A percentile compares a stretch with the other conserved stretches of the same genome.
Conservation (phyloP, 345 rosid genomes). For the Dipteronia sinensis region DNA sequence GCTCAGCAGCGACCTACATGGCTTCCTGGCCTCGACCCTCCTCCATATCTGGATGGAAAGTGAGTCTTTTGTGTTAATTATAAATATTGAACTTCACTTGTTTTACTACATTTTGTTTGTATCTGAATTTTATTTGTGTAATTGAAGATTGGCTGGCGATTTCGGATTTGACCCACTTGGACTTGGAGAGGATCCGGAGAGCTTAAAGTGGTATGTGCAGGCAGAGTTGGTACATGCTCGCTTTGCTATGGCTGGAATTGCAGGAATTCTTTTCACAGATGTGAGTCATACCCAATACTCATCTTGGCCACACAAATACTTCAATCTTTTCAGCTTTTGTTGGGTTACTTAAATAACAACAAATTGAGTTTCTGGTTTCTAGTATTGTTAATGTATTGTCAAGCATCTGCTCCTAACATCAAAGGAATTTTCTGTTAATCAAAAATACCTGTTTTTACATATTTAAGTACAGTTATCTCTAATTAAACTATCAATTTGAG, state of each 20-base stretch:
- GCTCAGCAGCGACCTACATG: slow-evolving; percentile 84
- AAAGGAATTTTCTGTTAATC: neutral
- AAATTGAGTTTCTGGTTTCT: neutral
- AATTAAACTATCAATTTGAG: neutral
- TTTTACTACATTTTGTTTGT: slow-evolving; percentile 3
- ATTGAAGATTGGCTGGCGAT: slow-evolving; percentile 72
- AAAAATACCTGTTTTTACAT: neutral
- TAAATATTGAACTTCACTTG: neutral
- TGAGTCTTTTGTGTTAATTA: slow-evolving; percentile 34
- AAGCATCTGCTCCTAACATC: neutral
- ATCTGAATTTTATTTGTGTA: neutral
- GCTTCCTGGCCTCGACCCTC: slow-evolving; percentile 94
- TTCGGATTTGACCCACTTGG: slow-evolving; percentile 95
- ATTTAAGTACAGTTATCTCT: neutral
- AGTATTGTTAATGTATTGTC: neutral
- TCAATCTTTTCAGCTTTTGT: neutral
- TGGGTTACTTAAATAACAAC: neutral
- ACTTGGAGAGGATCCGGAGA: slow-evolving; percentile 83
- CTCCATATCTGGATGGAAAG: slow-evolving; percentile 87
- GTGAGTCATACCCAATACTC: slow-evolving; percentile 35
- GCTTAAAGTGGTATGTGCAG: slow-evolving; percentile 96
- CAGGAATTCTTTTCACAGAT: slow-evolving; percentile 91
- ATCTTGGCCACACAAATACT: neutral
- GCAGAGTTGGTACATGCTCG: slow-evolving; percentile 93
- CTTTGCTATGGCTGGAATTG: slow-evolving; percentile 93